Evolutionary conservation across 1,139 yeast genomes (phyloP).

Genomic region (Sugiyamaella neomexicana): DNA sequence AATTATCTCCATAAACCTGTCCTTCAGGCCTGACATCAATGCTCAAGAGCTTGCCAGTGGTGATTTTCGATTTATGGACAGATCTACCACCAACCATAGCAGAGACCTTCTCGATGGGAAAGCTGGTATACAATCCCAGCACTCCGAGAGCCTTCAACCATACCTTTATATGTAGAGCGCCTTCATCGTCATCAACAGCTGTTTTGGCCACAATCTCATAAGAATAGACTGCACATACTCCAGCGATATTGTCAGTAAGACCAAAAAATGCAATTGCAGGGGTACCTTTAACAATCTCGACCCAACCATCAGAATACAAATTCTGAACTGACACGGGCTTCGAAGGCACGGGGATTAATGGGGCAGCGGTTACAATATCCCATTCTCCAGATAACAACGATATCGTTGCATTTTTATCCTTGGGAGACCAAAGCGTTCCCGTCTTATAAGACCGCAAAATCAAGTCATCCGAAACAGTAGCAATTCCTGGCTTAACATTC

Average conservation of each 20-base stretch:
- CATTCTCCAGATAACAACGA: constrained; percentile 26
- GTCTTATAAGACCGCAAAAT: constrained; percentile 26
- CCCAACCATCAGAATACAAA: background rate
- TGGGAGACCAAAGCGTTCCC: constrained; percentile 22
- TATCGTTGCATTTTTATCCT: constrained; percentile 20
- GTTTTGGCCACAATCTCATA: constrained; percentile 10
- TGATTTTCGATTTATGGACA: constrained; percentile 6
- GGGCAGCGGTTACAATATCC: constrained; percentile 31
- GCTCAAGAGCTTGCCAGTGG: constrained; percentile 2
- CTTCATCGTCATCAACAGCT: constrained; percentile 19
- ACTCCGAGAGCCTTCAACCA: constrained; percentile 27
- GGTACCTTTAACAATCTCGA: background rate
- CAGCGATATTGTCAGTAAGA: constrained; percentile 29
- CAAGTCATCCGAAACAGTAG: constrained; percentile 12
- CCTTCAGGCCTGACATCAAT: constrained; percentile 13
- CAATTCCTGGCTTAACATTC: background rate
- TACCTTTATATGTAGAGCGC: constrained; percentile 19
- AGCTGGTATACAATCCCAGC: constrained; percentile 24
- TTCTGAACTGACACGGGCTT: constrained; percentile 5
- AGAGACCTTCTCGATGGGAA: constrained; percentile 4
- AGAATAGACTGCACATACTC: constrained; percentile 23
- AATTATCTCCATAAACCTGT: background rate
- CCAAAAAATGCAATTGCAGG: constrained; percentile 30
- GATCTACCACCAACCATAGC: constrained; percentile 14
- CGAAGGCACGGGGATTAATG: constrained; percentile 23